These are phyloP conservation scores for Zopfia rhizophila DNA, from an alignment of 2,329 filamentous ascomycete species.

Conservation along the genomic window DNA sequence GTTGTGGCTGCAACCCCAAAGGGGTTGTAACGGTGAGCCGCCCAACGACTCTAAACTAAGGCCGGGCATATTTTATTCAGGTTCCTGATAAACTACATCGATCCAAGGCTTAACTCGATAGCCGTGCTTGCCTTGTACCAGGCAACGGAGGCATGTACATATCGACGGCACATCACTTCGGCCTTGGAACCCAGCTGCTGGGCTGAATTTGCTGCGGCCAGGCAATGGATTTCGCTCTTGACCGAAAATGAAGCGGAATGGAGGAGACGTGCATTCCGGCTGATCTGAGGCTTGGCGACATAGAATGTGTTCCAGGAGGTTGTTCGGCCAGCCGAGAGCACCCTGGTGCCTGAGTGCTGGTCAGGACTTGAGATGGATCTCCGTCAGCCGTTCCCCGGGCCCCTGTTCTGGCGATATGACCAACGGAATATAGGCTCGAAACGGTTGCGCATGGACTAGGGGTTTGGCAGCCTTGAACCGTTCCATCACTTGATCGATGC, in stretches of 20 bases:
- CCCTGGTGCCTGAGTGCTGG: slow-evolving; percentile 36
- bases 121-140: slow-evolving; percentile 14
- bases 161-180: slow-evolving; percentile 34
- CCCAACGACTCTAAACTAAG: slow-evolving; percentile 2
- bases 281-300: slow-evolving; percentile 48
- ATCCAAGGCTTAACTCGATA: slow-evolving; percentile 17
- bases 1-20: slow-evolving; percentile 18
- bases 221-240: slow-evolving; percentile 21
- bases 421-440: slow-evolving; percentile 44
- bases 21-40: slow-evolving; percentile 28
- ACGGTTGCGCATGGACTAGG: slow-evolving; percentile 40
- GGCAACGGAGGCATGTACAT: slow-evolving; percentile 22
- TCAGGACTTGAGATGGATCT: slow-evolving; percentile 45
- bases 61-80: slow-evolving; percentile 2
- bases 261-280: slow-evolving; percentile 35
- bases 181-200: slow-evolving; percentile 23
- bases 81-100: slow-evolving; percentile 15
- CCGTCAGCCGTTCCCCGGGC: slow-evolving; percentile 39
- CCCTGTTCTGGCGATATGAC: slow-evolving; percentile 44
- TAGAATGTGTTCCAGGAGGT: slow-evolving; percentile 28
- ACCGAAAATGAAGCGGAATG: slow-evolving; percentile 24
- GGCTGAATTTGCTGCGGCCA: slow-evolving; percentile 14
- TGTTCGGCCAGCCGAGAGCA: slow-evolving; percentile 41
- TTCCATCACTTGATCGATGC: slow-evolving; percentile 5
- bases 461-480: slow-evolving; percentile 18